Evolutionary conservation across 2,329 filamentous ascomycete species (phyloP), one percentile per base, ranked within the genome.

Genomic region (Pezicula neosporulosa): DNA sequence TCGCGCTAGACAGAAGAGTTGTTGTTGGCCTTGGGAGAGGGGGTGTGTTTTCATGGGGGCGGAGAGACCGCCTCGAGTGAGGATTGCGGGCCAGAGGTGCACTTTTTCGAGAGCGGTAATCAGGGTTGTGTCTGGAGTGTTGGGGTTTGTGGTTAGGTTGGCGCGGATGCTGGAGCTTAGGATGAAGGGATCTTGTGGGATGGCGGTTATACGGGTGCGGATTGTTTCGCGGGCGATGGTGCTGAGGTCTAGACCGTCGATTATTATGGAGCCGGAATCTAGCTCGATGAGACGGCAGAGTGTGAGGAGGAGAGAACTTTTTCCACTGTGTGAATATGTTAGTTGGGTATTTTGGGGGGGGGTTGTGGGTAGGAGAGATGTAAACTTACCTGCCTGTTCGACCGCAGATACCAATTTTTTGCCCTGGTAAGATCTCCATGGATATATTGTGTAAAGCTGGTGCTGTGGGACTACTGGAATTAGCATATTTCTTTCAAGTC

Each of bases 381-480:
- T 39, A 13, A 39, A 39, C 10, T 39, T 39, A 39, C 37, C 37
- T 39, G 54, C 77, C 77, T 6, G 74, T 77, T 0, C 77, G 73
- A 4, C 78, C 77, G 44, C 75, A 77, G 8, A 81, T 67, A 12
- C 71, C 77, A 3, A 81, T 66, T 38, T 76, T 77, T 53, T 75
- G 68, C 0, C 76, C 75, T 0, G 71, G 60, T 16, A 86, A 86
- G 47, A 95, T 89, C 3, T 48, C 39, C 12, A 68, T 59, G 6
- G 50, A 43, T 28, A 70, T 54, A 5, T 63, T 52, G 3, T 60
- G 58, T 1, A 69, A 56, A 6, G 62, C 63, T 12, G 66, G 51
- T 24, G 41, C 52, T 9, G 53, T n/a, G 73, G 60, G 15, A 70
- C 66, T 47, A 9, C 7, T 12, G 8, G 21, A 21, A 21, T 39